Percentiles rank a stretch among this genome's conserved stretches.
Conservation (phyloP, 306 rosid genomes). For the Sphenostylis stenocarpa region DNA sequence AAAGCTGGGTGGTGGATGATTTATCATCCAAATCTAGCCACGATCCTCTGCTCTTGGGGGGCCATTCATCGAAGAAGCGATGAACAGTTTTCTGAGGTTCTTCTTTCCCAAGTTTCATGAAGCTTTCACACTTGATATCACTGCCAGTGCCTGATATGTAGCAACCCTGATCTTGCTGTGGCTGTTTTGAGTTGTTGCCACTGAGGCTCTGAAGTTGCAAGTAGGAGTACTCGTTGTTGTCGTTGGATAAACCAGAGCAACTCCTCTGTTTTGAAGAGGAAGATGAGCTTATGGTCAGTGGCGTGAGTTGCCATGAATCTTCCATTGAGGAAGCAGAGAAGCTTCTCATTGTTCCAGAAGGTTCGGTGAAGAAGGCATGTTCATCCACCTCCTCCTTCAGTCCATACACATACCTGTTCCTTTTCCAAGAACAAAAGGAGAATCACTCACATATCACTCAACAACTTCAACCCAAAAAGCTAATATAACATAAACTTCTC, state of each 20-base stretch:
- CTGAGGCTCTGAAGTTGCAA: conserved; percentile 68
- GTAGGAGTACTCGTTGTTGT: conserved; percentile 52
- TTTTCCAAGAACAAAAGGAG: conserved; percentile 29
- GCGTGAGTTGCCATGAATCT: conserved; percentile 82
- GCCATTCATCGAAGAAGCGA: conserved; percentile 95
- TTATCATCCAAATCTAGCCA: conserved; percentile 88
- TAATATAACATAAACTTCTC: not conserved
- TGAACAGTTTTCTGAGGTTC: conserved; percentile 84
- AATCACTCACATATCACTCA: not conserved
- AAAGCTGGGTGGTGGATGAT: conserved; percentile 84
- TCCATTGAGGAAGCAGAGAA: conserved; percentile 77
- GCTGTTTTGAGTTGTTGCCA: conserved; percentile 41
- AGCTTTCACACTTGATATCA: conserved; percentile 31
- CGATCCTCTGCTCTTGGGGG: conserved; percentile 61
- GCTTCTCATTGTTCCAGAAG: conserved; percentile 71
- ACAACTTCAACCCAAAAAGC: not conserved
- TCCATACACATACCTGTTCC: conserved; percentile 66
- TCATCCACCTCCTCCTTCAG: conserved; percentile 79
- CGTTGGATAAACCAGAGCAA: conserved; percentile 54
- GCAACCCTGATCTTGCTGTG: conserved; percentile 45
- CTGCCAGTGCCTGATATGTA: conserved; percentile 34
- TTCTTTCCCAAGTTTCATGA: conserved; percentile 48
- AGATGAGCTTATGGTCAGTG: conserved; percentile 72
- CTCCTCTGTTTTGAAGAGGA: conserved; percentile 71
- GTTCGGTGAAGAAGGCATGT: conserved; percentile 87